Conservation (phyloP, 768 basidiomycete genomes). For the Suillus variegatus region DNA sequence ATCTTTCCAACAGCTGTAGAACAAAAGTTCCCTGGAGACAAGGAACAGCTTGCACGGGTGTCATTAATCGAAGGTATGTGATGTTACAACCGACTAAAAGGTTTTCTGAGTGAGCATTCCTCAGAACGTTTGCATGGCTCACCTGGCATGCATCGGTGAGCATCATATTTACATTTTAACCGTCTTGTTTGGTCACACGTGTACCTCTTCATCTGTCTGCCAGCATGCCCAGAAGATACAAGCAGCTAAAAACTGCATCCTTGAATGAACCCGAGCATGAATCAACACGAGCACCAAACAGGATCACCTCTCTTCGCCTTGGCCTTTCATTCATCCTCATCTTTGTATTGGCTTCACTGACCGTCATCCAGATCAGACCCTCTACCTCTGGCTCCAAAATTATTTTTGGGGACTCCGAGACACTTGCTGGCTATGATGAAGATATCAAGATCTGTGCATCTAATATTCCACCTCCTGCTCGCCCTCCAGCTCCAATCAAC, state of each 20-base stretch:
- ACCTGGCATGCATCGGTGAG: slow-evolving; percentile 81
- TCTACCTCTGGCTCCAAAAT: slow-evolving; percentile 5
- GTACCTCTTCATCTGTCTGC: background rate
- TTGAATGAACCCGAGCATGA: background rate
- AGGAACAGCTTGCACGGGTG: slow-evolving; percentile 83
- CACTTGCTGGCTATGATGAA: slow-evolving; percentile 2
- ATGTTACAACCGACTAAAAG: background rate
- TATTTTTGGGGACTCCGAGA: background rate
- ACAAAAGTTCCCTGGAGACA: slow-evolving; percentile 86
- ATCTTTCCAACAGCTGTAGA: slow-evolving; percentile 63
- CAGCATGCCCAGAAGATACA: slow-evolving; percentile 24
- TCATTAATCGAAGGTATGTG: slow-evolving; percentile 82
- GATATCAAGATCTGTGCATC: slow-evolving; percentile 38
- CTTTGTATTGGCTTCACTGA: slow-evolving; percentile 14
- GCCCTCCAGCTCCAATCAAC: slow-evolving; percentile 46
- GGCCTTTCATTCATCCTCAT: slow-evolving; percentile 15
- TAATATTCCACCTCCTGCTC: slow-evolving; percentile 31
- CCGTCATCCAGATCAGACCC: slow-evolving; percentile 12
- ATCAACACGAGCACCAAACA: background rate
- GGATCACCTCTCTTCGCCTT: slow-evolving; percentile 14
- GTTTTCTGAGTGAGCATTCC: slow-evolving; percentile 69
- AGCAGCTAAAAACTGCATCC: slow-evolving; percentile 14
- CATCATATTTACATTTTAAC: slow-evolving; percentile 20
- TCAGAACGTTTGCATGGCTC: slow-evolving; percentile 88
- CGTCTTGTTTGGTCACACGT: slow-evolving; percentile 18